Evolutionary conservation across 228 moss, liverwort and hornwort species (phyloP), one percentile per base, ranked within the genome.

Genomic region (Sphagnum fallax): DNA sequence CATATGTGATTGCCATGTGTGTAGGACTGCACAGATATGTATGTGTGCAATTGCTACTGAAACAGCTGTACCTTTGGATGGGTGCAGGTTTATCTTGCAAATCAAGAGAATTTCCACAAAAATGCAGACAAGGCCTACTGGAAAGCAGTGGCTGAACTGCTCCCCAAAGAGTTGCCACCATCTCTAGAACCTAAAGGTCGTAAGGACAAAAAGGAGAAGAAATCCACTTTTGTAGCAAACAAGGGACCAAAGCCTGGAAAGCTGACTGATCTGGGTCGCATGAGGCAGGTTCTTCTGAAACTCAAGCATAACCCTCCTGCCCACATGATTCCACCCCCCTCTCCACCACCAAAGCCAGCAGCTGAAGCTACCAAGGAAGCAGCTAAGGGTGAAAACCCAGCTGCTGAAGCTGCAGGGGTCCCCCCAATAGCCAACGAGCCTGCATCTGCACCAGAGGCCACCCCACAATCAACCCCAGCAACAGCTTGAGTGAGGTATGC

Each of bases 191-290:
- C 78, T 12, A 89, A 89, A 67, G 75, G 78, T 51, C 77, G 78
- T 51, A 90, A 87, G 67, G 88, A 93, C 58, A 78, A 83, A 67
- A 89, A 90, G 76, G 88, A 90, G 73, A 89, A 85, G 76, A 90
- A 87, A 69, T 84, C 91, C n/a, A 87, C 89, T 0, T 86, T 93
- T 52, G 83, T 87, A 63, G 90, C 90, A 16, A 83, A 85, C 67
- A 88, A 91, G 72, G 93, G 93, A 32, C 93, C 93, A 32, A 93
- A 93, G 70, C 93, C 93, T 48, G 93, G 93, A 61, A 93, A 78
- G 80, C 60, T 91, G 10, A 93, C 93, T 48, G 93, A 93, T 65
- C 72, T 93, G 84, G 89, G 79, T 16, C 81, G 93, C 62, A 80
- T 93, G 81, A 83, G 91, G 47, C 87, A 89, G 65, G 79, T 93